Conservation (phyloP, 1,284 basidiomycete species). For the Cutaneotrichosporon dermatis region DNA sequence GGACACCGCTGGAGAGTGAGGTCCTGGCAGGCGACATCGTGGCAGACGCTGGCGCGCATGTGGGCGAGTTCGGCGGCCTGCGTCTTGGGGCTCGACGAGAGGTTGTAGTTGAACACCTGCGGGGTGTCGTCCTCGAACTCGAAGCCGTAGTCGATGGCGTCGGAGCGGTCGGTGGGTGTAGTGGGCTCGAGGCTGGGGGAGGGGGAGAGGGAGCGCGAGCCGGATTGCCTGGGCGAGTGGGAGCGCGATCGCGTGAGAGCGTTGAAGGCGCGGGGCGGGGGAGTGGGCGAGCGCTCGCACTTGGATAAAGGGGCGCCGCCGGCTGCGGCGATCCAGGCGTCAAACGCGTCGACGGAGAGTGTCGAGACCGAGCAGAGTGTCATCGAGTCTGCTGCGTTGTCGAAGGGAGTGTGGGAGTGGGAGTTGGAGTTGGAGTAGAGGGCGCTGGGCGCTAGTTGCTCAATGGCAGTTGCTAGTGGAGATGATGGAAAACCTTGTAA, state of each 20-base stretch:
- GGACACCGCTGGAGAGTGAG: too few species aligned
- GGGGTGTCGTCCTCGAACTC: neutral
- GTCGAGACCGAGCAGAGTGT: constrained; percentile 6
- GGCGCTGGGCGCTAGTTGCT: neutral
- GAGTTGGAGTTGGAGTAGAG: neutral
- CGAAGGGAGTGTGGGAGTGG: neutral
- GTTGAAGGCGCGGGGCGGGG: neutral
- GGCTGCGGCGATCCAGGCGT: neutral
- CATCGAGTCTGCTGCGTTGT: too few species aligned
- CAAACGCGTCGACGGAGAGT: constrained; percentile 9
- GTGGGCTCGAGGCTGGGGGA: neutral
- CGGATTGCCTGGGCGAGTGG: neutral
- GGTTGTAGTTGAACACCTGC: neutral
- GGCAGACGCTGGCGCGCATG: neutral
- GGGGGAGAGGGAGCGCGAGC: neutral
- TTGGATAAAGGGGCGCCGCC: neutral
- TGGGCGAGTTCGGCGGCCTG: neutral
- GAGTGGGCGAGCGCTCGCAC: neutral
- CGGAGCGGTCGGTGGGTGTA: neutral
- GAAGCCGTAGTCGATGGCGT: neutral
- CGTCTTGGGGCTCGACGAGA: too few species aligned
- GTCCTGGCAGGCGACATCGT: neutral
- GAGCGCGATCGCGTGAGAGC: neutral
- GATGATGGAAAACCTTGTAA: neutral
- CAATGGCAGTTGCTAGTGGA: neutral